phyloP scores from a whole-genome alignment of 768 basidiomycete genomes.

The Lactifluus piperatus region DNA sequence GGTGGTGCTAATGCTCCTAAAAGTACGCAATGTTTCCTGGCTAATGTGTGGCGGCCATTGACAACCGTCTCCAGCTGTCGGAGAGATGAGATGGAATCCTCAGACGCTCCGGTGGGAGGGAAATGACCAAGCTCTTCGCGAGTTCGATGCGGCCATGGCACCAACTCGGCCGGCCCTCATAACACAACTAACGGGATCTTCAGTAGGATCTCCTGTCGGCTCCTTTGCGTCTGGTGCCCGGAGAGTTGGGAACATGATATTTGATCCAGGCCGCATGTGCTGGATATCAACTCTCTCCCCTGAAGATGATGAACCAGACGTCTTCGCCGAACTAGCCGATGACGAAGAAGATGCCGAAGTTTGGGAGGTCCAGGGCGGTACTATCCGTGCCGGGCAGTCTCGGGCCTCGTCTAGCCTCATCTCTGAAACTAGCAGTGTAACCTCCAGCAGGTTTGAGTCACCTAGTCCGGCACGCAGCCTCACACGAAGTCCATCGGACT shows the following conservation, averaged over 20 bases:
- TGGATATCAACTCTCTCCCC: conserved; percentile 83
- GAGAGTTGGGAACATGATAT: conserved; percentile 96
- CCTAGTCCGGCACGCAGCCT: conserved; percentile 56
- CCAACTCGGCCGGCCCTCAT: conserved; percentile 93
- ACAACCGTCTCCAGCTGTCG: conserved; percentile 53
- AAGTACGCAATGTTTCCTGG: conserved; percentile 39
- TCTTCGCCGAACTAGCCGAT: conserved; percentile 88
- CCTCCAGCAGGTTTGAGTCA: conserved; percentile 31
- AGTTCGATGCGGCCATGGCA: conserved; percentile 76
- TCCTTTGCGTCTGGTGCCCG: conserved; percentile 71
- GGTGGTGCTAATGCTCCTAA: conserved; percentile 60
- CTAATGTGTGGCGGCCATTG: conserved; percentile 13
- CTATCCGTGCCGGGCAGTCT: conserved; percentile 58
- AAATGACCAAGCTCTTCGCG: conserved; percentile 84
- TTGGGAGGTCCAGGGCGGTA: conserved; percentile 69
- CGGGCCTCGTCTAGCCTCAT: conserved; percentile 3
- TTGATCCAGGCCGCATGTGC: conserved; percentile 91
- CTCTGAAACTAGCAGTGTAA: conserved; percentile 26
- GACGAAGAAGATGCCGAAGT: conserved; percentile 74
- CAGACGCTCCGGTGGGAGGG: conserved; percentile 89
- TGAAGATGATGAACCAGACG: conserved; percentile 90
- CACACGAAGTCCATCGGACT: conserved; percentile 61
- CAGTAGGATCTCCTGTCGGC: conserved; percentile 68
- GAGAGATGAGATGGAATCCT: conserved; percentile 98
- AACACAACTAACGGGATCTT: conserved; percentile 86